Conservation (phyloP, 306 rosid genomes). For the Acacia melanoxylon region DNA sequence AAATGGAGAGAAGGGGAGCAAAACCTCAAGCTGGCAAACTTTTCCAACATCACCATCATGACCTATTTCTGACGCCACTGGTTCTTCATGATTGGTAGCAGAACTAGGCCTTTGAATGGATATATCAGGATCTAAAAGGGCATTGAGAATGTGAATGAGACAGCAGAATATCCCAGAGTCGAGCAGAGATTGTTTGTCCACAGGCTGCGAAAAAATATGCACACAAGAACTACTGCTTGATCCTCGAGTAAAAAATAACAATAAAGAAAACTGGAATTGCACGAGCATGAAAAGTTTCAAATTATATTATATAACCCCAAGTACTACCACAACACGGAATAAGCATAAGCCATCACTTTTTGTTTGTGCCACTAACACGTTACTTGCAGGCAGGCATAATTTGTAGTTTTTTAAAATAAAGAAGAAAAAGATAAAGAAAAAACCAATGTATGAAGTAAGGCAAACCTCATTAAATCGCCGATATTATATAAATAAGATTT, state of each 20-base stretch:
- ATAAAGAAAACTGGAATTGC: background rate
- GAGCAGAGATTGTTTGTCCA: conserved; percentile 96
- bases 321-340: conserved; percentile 15
- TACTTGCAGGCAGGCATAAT: conserved; percentile 4
- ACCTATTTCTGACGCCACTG: conserved; percentile 38
- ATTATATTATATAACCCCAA: background rate
- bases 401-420: background rate
- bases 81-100: conserved; percentile 51
- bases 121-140: conserved; percentile 82
- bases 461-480: background rate
- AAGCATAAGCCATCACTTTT: background rate
- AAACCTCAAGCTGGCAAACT: conserved; percentile 85
- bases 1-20: conserved; percentile 22
- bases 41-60: conserved; percentile 50
- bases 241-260: conserved; percentile 8
- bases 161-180: conserved; percentile 99
- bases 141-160: conserved; percentile 86
- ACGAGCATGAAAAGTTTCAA: background rate
- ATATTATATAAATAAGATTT: conserved; percentile 9
- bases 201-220: conserved; percentile 63
- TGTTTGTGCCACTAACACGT: background rate
- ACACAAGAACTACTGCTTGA: conserved; percentile 25
- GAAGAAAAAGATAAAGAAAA: background rate
- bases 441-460: background rate
- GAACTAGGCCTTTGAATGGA: conserved; percentile 50